A percentile compares a stretch with the other conserved stretches of the same genome.
These are phyloP conservation scores for Ustilago bromivora DNA, from an alignment of 1,284 basidiomycete genomes.

Conservation along the genomic window DNA sequence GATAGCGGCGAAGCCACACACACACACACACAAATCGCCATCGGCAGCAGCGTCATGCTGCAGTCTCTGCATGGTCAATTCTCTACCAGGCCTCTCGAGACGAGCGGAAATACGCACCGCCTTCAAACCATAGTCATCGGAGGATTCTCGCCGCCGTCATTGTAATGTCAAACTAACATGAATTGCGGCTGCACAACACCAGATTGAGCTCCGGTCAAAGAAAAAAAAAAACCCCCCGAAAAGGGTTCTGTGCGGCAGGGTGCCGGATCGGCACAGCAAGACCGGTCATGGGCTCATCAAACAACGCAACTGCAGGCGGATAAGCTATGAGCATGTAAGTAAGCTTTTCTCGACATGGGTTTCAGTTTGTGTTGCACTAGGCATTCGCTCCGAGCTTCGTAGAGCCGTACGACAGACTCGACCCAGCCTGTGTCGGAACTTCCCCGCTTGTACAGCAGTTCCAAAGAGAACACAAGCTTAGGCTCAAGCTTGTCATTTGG, in stretches of 20 bases:
- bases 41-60: neutral
- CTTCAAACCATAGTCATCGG: neutral
- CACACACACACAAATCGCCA: neutral
- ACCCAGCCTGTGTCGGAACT: too few species aligned
- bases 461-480: neutral
- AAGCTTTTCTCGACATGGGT: neutral
- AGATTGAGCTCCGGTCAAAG: neutral
- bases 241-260: conserved; percentile 1
- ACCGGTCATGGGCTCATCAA: neutral
- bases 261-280: conserved; percentile 1
- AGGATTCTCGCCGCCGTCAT: neutral
- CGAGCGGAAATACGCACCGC: neutral
- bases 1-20: neutral
- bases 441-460: neutral
- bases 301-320: too few species aligned
- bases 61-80: neutral
- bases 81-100: neutral
- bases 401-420: neutral
- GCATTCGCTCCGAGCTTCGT: too few species aligned
- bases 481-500: neutral
- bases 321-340: too few species aligned
- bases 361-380: neutral
- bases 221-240: too few species aligned
- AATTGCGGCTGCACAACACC: neutral
- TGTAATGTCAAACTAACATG: neutral